Base-by-base conservation (phyloP, 306 rosid genomes). In the Hippophae tibetana region DNA sequence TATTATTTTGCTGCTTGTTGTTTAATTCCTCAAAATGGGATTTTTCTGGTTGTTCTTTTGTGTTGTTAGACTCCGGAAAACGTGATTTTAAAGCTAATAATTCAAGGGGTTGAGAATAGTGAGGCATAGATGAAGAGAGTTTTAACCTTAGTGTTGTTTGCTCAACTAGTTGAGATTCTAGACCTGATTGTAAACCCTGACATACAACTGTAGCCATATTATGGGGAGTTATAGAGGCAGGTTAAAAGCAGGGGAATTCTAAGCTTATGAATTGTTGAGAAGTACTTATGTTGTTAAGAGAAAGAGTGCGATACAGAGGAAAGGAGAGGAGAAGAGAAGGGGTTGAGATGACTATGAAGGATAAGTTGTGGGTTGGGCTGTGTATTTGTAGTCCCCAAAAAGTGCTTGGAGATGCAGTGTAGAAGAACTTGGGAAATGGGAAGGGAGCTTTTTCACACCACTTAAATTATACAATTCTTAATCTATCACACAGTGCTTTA, bases 371-470 rank as follows among this genome's bases (percentile, higher is more conserved):
- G 74, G 67, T 44, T 42, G 69, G 74, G 65, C 63, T 40, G 71
- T 60, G 84, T 73, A 90, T 90, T 90, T 90, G 84, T 90, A 90
- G 97, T 76, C 62, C 72, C 65, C 43, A 79, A 84, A 79, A 86
- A 70, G 75, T 52, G 7, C 14, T 46, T 31, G 66, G 63, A 41
- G 43, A 27, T 44, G 23, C 62, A 78, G 69, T 66, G 68, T 57
- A 52, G 59, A 69, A 52, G 61, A 60, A 62, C 56, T 60, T 9
- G 51, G 63, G 66, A 60, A 62, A 56, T 60, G 7, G 51, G 63
- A 63, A 25, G 48, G 63, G 63, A 74, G 56, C 69, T 59, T 54
- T 68, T 76, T 56, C 53, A 31, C 52, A 13, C 90, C 84, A 82
- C 95, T 84, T 72, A 77, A 71, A 70, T 51, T 72, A 69, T 70